Base-by-base conservation (phyloP, 1,139 yeast genomes). In the Casaregolazyma suthepensis region DNA sequence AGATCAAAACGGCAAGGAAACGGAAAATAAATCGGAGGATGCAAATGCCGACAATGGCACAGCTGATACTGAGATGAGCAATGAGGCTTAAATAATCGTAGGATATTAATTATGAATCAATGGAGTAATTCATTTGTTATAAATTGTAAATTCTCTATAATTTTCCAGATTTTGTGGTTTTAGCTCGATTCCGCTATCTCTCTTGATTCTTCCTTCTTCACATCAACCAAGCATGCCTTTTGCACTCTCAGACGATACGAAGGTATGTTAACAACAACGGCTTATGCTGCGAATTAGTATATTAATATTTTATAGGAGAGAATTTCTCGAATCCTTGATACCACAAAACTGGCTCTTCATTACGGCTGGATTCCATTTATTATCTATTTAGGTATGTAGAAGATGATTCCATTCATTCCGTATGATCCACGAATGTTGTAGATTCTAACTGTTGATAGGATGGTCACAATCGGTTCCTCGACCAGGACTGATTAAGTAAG, bases 291-390 rank as follows among this genome's bases (percentile, higher is more conserved):
- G 10, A 13, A n/a, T 29, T 18, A 7, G 43, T 17, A 45, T 29
- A 12, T 46, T 37, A 46, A 44, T 51, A 54, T 52, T 45, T 53
- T 51, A 26, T 26, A 71, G 80, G 99, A 93, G 75, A 89, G 98
- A 75, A 80, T 93, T 71, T 73, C 84, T 71, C 88, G 85, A 71
- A 75, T 90, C 60, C 75, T 90, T 64, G 95, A 87, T 64, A 78
- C 89, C 65, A 85, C 96, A 61, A 87, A 89, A 71, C 86, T 88
- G 54, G 79, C 87, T 66, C 87, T 93, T 57, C 98, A 93, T 75
- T 93, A 90, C 72, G 97, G 98, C 46, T 93, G 96, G 87, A 85
- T 93, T 65, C 99, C 99, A 57, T 87, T 93, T 68, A 85, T 93
- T 61, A 77, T 93, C 66, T 93, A 93, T 76, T 77, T 93, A 67